phyloP scores from a whole-genome alignment of 306 rosid species.

The Myrica gale region DNA sequence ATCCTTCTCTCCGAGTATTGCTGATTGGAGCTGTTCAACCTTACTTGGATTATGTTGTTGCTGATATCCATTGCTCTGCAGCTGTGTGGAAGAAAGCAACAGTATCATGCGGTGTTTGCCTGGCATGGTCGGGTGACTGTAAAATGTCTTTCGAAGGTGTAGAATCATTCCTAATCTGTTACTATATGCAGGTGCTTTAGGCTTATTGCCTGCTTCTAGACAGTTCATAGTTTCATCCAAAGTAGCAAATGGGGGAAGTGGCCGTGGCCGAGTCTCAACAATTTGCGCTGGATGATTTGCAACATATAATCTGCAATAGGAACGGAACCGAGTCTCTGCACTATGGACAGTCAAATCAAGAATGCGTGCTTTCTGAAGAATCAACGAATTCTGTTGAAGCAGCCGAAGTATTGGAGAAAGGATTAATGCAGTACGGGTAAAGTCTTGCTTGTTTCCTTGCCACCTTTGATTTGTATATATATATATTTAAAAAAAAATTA shows the following conservation, averaged over 20 bases:
- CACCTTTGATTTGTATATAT: not conserved
- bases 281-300: slow-evolving; percentile 42
- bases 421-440: slow-evolving; percentile 62
- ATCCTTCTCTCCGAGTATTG: slow-evolving; percentile 52
- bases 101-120: slow-evolving; percentile 57
- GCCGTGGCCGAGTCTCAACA: slow-evolving; percentile 47
- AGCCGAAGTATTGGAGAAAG: slow-evolving; percentile 42
- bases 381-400: slow-evolving; percentile 19
- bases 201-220: slow-evolving; percentile 45
- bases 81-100: slow-evolving; percentile 75
- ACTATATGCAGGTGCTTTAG: slow-evolving; percentile 67
- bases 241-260: slow-evolving; percentile 53
- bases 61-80: slow-evolving; percentile 71
- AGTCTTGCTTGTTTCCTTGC: slow-evolving; percentile 12
- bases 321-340: not conserved
- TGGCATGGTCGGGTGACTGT: slow-evolving; percentile 68
- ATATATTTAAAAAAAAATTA: not conserved
- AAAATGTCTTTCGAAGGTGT: slow-evolving; percentile 51
- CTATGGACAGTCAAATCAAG: slow-evolving; percentile 28
- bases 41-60: slow-evolving; percentile 61
- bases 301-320: slow-evolving; percentile 30
- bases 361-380: slow-evolving; percentile 37
- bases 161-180: slow-evolving; percentile 53
- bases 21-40: slow-evolving; percentile 80
- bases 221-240: slow-evolving; percentile 33